Evolutionary conservation across 371 early-diverging fungal genomes (phyloP).

Genomic region (Blakeslea trispora): DNA sequence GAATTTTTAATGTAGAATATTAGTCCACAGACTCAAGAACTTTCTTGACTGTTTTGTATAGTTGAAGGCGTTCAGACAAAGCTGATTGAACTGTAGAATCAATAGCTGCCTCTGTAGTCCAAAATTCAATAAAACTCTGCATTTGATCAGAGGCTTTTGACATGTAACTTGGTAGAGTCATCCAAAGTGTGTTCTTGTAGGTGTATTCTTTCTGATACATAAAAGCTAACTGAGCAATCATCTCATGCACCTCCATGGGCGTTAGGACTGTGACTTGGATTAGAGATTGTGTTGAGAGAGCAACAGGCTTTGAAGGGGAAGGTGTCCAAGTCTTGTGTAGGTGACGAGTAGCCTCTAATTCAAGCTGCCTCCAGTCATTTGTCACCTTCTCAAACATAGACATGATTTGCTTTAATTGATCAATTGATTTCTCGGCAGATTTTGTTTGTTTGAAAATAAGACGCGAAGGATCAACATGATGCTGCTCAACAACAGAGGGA

Average conservation of each 20-base stretch:
- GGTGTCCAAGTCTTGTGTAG: conserved; percentile 3
- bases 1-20: conserved; percentile 60
- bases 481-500: conserved; percentile 1
- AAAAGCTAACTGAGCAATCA: conserved; percentile 15
- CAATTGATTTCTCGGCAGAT: conserved; percentile 10
- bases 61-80: conserved; percentile 24
- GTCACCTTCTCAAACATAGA: conserved; percentile 9
- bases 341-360: conserved; percentile 14
- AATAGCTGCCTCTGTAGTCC: conserved; percentile 23
- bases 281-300: conserved; percentile 26
- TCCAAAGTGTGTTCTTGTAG: conserved; percentile 14
- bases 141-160: conserved; percentile 7
- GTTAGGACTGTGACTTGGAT: conserved; percentile 21
- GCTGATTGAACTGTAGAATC: conserved; percentile 13
- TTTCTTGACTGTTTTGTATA: conserved; percentile 28
- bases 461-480: conserved; percentile 7
- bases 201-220: conserved; percentile 24
- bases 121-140: conserved; percentile 15
- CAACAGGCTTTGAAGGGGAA: background rate
- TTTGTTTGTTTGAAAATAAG: conserved; percentile 28
- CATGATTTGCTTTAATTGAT: conserved; percentile 1
- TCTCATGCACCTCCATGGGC: conserved; percentile 15
- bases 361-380: conserved; percentile 12
- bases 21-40: conserved; percentile 28
- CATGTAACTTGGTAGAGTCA: conserved; percentile 7